Evolutionary conservation across 352 stramenopile species (phyloP).

Genomic region (Sclerospora graminicola): DNA sequence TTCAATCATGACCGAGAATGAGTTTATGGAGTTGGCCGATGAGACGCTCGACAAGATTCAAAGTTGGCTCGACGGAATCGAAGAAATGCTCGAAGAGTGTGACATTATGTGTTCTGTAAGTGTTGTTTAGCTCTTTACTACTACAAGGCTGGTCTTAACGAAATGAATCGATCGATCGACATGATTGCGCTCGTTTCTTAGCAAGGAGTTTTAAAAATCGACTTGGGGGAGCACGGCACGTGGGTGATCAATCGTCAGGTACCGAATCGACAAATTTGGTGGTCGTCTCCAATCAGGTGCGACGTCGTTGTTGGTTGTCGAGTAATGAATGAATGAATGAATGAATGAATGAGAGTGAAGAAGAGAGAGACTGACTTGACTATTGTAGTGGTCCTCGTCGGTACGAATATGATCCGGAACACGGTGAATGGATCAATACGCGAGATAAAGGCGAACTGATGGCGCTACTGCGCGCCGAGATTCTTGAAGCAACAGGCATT

Average conservation of each 20-base stretch:
- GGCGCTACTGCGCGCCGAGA: slow-evolving; percentile 61
- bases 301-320: neutral
- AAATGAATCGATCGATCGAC: no score
- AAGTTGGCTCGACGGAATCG: slow-evolving; percentile 70
- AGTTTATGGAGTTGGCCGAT: slow-evolving; percentile 74
- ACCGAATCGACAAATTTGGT: slow-evolving; percentile 95
- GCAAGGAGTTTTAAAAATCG: slow-evolving; percentile 94
- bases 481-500: slow-evolving; percentile 69
- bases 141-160: no score
- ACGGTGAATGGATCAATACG: slow-evolving; percentile 75
- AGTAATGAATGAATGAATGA: no score
- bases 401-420: slow-evolving; percentile 76
- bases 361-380: neutral
- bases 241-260: slow-evolving; percentile 98
- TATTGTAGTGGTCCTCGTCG: slow-evolving; percentile 72
- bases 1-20: slow-evolving; percentile 47
- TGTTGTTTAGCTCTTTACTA: no score
- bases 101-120: slow-evolving; percentile 70
- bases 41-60: slow-evolving; percentile 63
- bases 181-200: slow-evolving; percentile 22
- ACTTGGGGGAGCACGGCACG: slow-evolving; percentile 88
- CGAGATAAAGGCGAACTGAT: slow-evolving; percentile 67
- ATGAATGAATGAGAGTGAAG: no score
- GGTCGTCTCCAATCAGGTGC: slow-evolving; percentile 92
- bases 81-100: slow-evolving; percentile 79